Evolutionary conservation across 2,329 filamentous ascomycete genomes (phyloP).

Genomic region (Cytospora paraplurivora): DNA sequence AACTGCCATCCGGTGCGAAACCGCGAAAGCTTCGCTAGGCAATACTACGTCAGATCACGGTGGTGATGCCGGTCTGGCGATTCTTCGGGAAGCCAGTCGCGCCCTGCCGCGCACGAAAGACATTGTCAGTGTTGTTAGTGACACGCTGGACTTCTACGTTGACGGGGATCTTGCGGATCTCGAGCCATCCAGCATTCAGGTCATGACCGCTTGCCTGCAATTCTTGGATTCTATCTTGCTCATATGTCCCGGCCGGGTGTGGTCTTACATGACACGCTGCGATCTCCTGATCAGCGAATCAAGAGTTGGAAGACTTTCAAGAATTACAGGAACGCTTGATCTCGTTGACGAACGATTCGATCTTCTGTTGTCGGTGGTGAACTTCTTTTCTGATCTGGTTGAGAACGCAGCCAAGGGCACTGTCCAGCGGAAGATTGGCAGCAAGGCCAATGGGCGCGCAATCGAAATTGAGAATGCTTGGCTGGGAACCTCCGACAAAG

Average conservation of each 20-base stretch:
- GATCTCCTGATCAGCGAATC: constrained; percentile 76
- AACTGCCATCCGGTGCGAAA: constrained; percentile 63
- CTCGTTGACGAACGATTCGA: constrained; percentile 74
- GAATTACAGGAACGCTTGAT: constrained; percentile 81
- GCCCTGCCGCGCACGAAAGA: constrained; percentile 64
- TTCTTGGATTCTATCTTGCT: constrained; percentile 75
- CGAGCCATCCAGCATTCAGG: constrained; percentile 66
- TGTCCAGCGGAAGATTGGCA: constrained; percentile 63
- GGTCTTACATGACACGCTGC: constrained; percentile 85
- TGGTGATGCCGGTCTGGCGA: constrained; percentile 44
- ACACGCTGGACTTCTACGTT: constrained; percentile 75
- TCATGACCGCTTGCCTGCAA: constrained; percentile 71
- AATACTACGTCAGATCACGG: constrained; percentile 6
- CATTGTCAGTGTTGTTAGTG: constrained; percentile 78
- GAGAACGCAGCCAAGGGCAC: constrained; percentile 73
- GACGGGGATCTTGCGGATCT: constrained; percentile 59
- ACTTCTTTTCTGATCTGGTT: constrained; percentile 73
- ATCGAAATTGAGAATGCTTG: constrained; percentile 56
- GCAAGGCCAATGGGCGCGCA: constrained; percentile 51
- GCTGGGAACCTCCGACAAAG: constrained; percentile 76
- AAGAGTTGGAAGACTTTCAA: constrained; percentile 73
- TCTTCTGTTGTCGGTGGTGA: constrained; percentile 73
- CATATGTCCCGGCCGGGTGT: constrained; percentile 80
- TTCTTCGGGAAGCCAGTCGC: constrained; percentile 62
- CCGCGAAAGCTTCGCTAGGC: constrained; percentile 39